These are phyloP conservation scores for Drechslerella coelobrocha DNA, from an alignment of 2,329 filamentous ascomycete genomes.

Conservation along the genomic window DNA sequence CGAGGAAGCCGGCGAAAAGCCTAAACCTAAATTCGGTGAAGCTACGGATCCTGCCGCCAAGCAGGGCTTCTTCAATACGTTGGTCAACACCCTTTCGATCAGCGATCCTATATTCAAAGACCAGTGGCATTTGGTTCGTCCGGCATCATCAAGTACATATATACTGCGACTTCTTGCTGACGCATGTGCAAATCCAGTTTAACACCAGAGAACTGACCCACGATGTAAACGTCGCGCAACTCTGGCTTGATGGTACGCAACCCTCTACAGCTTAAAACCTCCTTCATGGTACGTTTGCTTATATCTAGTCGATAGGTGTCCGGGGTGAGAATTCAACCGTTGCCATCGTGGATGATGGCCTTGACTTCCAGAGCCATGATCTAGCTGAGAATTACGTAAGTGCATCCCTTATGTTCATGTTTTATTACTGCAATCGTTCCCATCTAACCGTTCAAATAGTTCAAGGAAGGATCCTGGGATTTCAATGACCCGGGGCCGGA, in stretches of 20 bases:
- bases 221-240: slow-evolving; percentile 92
- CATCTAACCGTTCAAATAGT: slow-evolving; percentile 62
- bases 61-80: slow-evolving; percentile 50
- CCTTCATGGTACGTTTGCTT: neutral
- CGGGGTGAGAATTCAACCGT: slow-evolving; percentile 89
- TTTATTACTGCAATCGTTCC: neutral
- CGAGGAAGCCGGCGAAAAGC: neutral
- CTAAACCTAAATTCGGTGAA: slow-evolving; percentile 28
- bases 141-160: neutral
- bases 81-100: slow-evolving; percentile 75
- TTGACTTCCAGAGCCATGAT: slow-evolving; percentile 95
- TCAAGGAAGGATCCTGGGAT: slow-evolving; percentile 88
- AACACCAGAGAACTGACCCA: slow-evolving; percentile 82
- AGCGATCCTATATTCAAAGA: slow-evolving; percentile 87
- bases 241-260: slow-evolving; percentile 79
- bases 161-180: slow-evolving; percentile 28
- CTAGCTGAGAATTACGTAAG: slow-evolving; percentile 77
- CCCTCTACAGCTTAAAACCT: neutral
- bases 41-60: slow-evolving; percentile 8
- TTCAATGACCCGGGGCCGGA: slow-evolving; percentile 86
- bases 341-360: slow-evolving; percentile 92
- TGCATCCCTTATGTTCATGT: neutral
- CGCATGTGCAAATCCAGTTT: slow-evolving; percentile 59
- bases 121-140: slow-evolving; percentile 80
- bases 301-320: slow-evolving; percentile 60